Base-by-base conservation (phyloP, 2,329 filamentous ascomycete genomes). In the Phaeosphaeriaceae sp. region DNA sequence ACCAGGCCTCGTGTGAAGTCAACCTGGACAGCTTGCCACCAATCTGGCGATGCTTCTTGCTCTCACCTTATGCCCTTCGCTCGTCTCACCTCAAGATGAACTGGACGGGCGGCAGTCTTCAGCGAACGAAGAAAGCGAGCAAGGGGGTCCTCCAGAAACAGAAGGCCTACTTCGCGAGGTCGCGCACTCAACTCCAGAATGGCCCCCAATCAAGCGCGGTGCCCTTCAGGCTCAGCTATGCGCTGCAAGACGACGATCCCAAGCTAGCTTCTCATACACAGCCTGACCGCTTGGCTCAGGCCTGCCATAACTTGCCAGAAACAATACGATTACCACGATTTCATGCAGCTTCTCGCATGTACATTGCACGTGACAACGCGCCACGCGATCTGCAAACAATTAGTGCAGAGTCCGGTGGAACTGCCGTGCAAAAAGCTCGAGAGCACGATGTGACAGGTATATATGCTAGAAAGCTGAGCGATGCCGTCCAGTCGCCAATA, bases 101-200 rank as follows among this genome's bases (percentile, higher is more conserved):
- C 54, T 84, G 82, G 82, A 83, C 80, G 0, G 82, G 82, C 25
- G 82, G 82, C 4, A 76, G 74, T 25, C 63, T 80, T 31, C 78
- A 77, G 58, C 73, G 77, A 50, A 75, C 69, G 25, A 77, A 72
- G 51, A 75, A 74, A 48, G 74, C 72, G 27, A 72, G 72, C 56
- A 76, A 76, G 54, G 69, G 74, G 17, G 63, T 73, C 17, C 31
- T 75, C 3, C 75, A 79, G 56, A 77, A 74, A 58, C 81, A 84
- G 63, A 82, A 77, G 64, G 77, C 79, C 19, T 77, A 82, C 62
- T 84, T 83, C 57, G 81, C 80, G 5, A 78, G 73, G 60, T 73
- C 70, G 19, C 76, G 79, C 25, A 68, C 69, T 7, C 66, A 69
- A 41, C 62, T 73, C n/a, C 71, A 73, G 48, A 68, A 71, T 54